These are phyloP conservation scores for Leishmania gerbilli DNA, from an alignment of 208 protist species.

Conservation along the genomic window DNA sequence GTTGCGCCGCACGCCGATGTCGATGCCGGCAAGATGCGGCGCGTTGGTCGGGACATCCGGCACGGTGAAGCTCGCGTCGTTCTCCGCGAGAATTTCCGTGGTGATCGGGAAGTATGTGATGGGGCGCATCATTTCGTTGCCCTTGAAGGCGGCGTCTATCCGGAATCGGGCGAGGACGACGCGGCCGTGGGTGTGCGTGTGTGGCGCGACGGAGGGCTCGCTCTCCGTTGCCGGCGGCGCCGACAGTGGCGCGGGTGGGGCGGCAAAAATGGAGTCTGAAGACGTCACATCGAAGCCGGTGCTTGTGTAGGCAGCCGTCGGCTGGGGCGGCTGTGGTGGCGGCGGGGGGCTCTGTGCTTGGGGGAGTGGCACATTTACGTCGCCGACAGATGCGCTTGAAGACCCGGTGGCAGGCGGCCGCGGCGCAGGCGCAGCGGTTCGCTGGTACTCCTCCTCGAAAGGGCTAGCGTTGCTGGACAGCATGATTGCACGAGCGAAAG, in stretches of 20 bases:
- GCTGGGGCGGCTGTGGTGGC: background rate
- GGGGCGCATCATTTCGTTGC: slow-evolving; percentile 55
- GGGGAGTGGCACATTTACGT: slow-evolving; percentile 7
- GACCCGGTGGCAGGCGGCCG: background rate
- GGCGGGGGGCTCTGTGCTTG: background rate
- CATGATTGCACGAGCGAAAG: slow-evolving; percentile 8
- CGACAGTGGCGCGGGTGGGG: background rate
- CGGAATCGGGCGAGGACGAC: slow-evolving; percentile 45
- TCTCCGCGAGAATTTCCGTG: slow-evolving; percentile 49
- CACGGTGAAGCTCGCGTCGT: slow-evolving; percentile 38
- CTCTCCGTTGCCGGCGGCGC: slow-evolving; percentile 8
- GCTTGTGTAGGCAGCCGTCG: background rate
- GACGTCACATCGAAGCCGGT: background rate
- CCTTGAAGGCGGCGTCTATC: slow-evolving; percentile 48
- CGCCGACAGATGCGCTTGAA: background rate
- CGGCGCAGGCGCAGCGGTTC: slow-evolving; percentile 4
- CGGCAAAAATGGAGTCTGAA: background rate
- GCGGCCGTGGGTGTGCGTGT: slow-evolving; percentile 22
- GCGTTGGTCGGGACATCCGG: slow-evolving; percentile 52
- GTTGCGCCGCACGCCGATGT: slow-evolving; percentile 49
- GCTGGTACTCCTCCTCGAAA: slow-evolving; percentile 34
- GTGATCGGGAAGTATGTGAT: slow-evolving; percentile 82
- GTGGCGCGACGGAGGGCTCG: slow-evolving; percentile 5
- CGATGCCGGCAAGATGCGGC: slow-evolving; percentile 45
- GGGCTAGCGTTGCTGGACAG: slow-evolving; percentile 22